Percentiles rank a stretch among this genome's conserved stretches.
Conservation (phyloP, 768 basidiomycete species). For the Macrolepiota fuliginosa region DNA sequence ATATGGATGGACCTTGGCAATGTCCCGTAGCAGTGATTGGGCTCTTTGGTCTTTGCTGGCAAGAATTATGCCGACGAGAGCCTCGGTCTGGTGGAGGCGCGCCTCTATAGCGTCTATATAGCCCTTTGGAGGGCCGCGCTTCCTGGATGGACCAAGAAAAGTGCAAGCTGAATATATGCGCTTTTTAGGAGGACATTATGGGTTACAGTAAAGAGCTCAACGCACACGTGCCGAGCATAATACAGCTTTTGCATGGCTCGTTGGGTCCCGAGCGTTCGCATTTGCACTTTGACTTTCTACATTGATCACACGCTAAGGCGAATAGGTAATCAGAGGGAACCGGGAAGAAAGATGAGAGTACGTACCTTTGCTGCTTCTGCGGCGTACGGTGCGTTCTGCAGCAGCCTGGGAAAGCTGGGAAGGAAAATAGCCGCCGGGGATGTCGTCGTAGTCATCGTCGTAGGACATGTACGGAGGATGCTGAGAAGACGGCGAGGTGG, state of each 20-base stretch:
- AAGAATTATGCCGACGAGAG: constrained; percentile 79
- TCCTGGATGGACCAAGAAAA: constrained; percentile 75
- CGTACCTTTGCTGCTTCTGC: constrained; percentile 75
- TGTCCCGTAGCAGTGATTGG: constrained; percentile 44
- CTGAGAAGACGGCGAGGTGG: constrained; percentile 19
- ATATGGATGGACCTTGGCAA: constrained; percentile 45
- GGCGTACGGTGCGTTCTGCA: constrained; percentile 53
- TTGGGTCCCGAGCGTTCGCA: constrained; percentile 65
- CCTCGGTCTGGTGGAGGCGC: constrained; percentile 87
- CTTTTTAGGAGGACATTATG: background rate
- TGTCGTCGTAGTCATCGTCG: constrained; percentile 63
- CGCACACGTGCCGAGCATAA: constrained; percentile 69
- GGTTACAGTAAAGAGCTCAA: constrained; percentile 14
- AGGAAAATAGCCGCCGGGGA: constrained; percentile 20
- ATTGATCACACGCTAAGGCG: constrained; percentile 76
- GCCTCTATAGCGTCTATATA: constrained; percentile 96
- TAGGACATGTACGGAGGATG: constrained; percentile 37
- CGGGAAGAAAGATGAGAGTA: constrained; percentile 14
- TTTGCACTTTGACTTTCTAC: constrained; percentile 88
- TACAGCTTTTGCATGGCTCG: constrained; percentile 75
- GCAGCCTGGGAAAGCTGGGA: constrained; percentile 43
- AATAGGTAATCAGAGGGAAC: constrained; percentile 9
- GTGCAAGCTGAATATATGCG: constrained; percentile 55
- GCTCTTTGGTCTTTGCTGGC: constrained; percentile 43
- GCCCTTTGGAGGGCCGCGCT: constrained; percentile 88